These are phyloP conservation scores for Solanum chmielewskii DNA, from an alignment of 257 asterid species.

Conservation along the genomic window DNA sequence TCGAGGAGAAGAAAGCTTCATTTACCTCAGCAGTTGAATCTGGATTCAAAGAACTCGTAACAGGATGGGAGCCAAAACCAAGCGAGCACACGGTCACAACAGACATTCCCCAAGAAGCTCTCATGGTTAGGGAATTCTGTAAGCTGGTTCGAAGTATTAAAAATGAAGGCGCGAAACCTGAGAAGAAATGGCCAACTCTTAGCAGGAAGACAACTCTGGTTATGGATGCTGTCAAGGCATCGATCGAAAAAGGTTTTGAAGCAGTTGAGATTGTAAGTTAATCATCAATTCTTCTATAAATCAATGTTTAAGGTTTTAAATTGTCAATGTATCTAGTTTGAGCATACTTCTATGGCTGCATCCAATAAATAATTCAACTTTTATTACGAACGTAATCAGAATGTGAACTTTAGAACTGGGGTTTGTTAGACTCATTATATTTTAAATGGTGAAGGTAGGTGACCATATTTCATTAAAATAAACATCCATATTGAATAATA, in stretches of 20 bases:
- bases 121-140: constrained; percentile 60
- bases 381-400: not conserved
- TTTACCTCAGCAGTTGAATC: constrained; percentile 19
- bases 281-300: not conserved
- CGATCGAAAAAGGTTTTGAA: constrained; percentile 44
- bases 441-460: not conserved
- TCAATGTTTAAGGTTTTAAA: not conserved
- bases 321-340: not conserved
- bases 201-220: constrained; percentile 61
- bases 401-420: not conserved
- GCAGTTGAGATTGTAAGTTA: constrained; percentile 23
- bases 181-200: constrained; percentile 44
- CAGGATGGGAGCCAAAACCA: constrained; percentile 30
- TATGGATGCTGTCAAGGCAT: constrained; percentile 57
- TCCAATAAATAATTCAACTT: not conserved
- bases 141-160: constrained; percentile 27
- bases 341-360: not conserved
- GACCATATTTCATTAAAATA: not conserved
- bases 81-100: constrained; percentile 27
- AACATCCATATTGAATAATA: not conserved
- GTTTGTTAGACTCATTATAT: too few species aligned
- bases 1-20: constrained; percentile 38
- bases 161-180: constrained; percentile 21
- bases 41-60: constrained; percentile 13
- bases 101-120: constrained; percentile 63